Evolutionary conservation across 306 rosid species (phyloP), one percentile per base, ranked within the genome.

Genomic region (Morella rubra): DNA sequence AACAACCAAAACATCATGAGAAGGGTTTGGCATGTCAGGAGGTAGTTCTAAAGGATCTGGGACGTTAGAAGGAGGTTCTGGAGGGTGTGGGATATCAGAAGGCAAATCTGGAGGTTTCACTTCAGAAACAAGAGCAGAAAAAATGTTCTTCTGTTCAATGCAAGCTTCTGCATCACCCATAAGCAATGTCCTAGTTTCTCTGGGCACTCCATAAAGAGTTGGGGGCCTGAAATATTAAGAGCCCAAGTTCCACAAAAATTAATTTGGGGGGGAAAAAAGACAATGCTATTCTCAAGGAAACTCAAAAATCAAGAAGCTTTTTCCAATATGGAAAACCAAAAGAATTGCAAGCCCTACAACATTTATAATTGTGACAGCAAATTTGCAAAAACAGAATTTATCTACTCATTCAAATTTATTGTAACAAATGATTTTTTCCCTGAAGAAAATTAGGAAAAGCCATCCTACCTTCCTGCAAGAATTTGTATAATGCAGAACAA

Each of bases 401-500:
- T 32, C 37, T 32, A 27, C 4, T 55, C 69, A 64, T 64, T 4
- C 22, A 8, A 64, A 64, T 4, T 40, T 7, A 64, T 64, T 16
- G 13, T 3, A 64, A 16, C 19, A 16, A 41, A 61, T 27, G 37
- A 32, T 32, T 32, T 32, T 61, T 10, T 3, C 11, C 5, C 13
- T 9, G 44, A 53, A 47, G 49, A 8, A 55, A 1, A 18, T n/a
- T n/a, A 8, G 52, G 2, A 60, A 20, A 66, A 27, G 24, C 60
- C 4, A 73, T 80, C 82, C 67, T 74, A 92, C 99, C 99, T 92
- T 84, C 89, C 92, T 40, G 93, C 92, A 77, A 95, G 93, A 80
- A 83, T 84, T 90, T 95, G 99, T 75, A 95, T 82, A 79, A 90
- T 87, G 85, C 96, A 87, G 89, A 95, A 95, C 81, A 95, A 72